Base-by-base conservation (phyloP, 192 early-diverging fungal genomes). In the Podochytrium sp. region DNA sequence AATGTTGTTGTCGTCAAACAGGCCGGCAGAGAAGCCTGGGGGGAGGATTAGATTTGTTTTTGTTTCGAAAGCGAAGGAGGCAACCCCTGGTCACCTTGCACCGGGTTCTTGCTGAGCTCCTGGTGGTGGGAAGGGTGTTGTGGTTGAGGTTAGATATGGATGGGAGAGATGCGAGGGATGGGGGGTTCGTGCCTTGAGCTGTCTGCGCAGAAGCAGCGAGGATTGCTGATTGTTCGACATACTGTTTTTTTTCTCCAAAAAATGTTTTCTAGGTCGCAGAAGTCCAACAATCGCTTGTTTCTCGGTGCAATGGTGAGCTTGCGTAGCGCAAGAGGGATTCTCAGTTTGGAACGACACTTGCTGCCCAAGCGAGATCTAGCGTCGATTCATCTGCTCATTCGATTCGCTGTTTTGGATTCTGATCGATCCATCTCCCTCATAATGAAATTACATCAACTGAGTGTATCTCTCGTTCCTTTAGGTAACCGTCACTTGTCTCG, bases 21-120 rank as follows among this genome's bases (percentile, higher is more conserved):
- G 89, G 0, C 96, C 96, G n/a, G 95, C 96, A 14, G 93, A 95
- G 81, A 96, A 98, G 4, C 92, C 69, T 71, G 56, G 14, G 47
- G n/a, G 38, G 33, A 43, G 18, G 52, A 16, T 39, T 3, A 23
- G 86, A 62, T 49, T 14, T 56, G 27, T 40, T 18, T 55, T 55
- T 20, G 52, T 7, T 55, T 55, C 10, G 7, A 7, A 25, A 47
- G 38, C 33, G 63, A 29, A 65, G 12, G 63, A 7, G 6, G 63
- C 40, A 10, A 1, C 55, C 10, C n/a, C 29, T 10, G 7, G 1
- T 25, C 6, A 71, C 69, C 82, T 67, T 90, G 85, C 10, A 91
- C 91, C 3, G 91, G 90, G 58, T 84, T 77, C 75, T 89, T 91
- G 34, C 83, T 76, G 25, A 98, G 80, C 68, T 96, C 93, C 94